Evolutionary conservation across 768 basidiomycete genomes (phyloP), one percentile per base, ranked within the genome.

Genomic region (Tylopilus subfusipes): DNA sequence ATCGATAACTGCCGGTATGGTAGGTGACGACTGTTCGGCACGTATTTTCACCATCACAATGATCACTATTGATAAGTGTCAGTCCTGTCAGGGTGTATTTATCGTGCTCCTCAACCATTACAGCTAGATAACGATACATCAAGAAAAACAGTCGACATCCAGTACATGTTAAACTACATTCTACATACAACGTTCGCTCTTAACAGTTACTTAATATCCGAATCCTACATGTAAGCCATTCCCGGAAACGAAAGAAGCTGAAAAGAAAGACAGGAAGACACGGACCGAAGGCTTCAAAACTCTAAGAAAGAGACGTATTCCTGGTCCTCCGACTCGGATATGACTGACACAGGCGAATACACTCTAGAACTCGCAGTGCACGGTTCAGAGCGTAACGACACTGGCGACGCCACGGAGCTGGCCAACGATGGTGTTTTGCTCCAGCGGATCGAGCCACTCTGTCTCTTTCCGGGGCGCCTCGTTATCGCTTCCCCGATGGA

Each of bases 291-390:
- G 16, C 13, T 9, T 63, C 50, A 62, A 6, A 68, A 27, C 2
- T 68, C 67, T 48, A 68, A 46, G 30, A 68, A 68, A 16, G 67
- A 68, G 14, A 68, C 54, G 50, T 61, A 67, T 33, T 68, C 63
- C 40, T 9, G 43, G 21, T 54, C 53, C 42, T 8, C 46, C n/a
- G 51, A 51, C 42, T 68, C 60, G 13, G 44, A 40, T n/a, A 59
- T 43, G 14, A 50, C 43, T 2, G 58, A 40, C 19, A 48, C 5
- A 12, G 54, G 33, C 22, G 56, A 42, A 13, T 2, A 14, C 14
- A 18, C 21, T 36, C 22, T 50, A 8, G 19, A 34, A 14, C 19
- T 39, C n/a, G 33, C 21, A 6, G 21, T 0, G 27, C 9, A 14
- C 13, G 62, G 18, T 18, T 36, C 34, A 8, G 34, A 36, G 11